phyloP scores from a whole-genome alignment of 306 rosid genomes.

The Malus orientalis region DNA sequence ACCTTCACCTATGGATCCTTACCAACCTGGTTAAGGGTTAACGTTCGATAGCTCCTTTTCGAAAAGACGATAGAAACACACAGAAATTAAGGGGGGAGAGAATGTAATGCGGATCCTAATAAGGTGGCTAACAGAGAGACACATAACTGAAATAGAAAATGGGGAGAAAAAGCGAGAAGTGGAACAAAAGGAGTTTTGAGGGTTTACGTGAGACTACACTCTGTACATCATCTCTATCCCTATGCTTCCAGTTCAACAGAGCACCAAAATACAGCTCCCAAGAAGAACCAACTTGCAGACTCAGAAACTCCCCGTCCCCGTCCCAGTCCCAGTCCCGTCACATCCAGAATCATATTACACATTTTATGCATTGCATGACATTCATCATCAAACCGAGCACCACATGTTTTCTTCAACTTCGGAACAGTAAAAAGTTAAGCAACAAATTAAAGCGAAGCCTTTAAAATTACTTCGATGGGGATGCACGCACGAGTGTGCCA shows the following conservation, averaged over 20 bases:
- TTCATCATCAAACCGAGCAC: slow-evolving; percentile 19
- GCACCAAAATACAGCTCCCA: slow-evolving; percentile 45
- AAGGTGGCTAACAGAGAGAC: neutral
- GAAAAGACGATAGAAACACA: no score
- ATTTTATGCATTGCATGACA: slow-evolving; percentile 25
- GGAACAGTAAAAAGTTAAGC: neutral
- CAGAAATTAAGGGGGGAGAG: no score
- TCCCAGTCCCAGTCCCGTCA: neutral
- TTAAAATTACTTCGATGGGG: slow-evolving; percentile 11
- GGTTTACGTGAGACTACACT: slow-evolving; percentile 27
- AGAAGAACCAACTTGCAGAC: slow-evolving; percentile 26
- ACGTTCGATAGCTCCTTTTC: no score
- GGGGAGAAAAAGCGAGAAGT: neutral
- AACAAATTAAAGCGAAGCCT: slow-evolving; percentile 13
- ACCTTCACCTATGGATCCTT: no score
- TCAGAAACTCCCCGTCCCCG: slow-evolving; percentile 12
- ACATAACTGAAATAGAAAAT: neutral
- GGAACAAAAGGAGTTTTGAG: slow-evolving; percentile 19
- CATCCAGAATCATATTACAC: slow-evolving; percentile 28
- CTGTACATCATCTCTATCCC: slow-evolving; percentile 36
- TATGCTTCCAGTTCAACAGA: slow-evolving; percentile 33
- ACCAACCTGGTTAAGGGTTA: no score
- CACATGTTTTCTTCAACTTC: slow-evolving; percentile 14
- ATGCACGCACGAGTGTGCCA: neutral
- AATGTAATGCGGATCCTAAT: no score